Percentiles rank a stretch among this genome's conserved stretches.
Evolutionary conservation across 2,329 filamentous ascomycete genomes (phyloP).

Genomic region (Sporothrix curviconia): DNA sequence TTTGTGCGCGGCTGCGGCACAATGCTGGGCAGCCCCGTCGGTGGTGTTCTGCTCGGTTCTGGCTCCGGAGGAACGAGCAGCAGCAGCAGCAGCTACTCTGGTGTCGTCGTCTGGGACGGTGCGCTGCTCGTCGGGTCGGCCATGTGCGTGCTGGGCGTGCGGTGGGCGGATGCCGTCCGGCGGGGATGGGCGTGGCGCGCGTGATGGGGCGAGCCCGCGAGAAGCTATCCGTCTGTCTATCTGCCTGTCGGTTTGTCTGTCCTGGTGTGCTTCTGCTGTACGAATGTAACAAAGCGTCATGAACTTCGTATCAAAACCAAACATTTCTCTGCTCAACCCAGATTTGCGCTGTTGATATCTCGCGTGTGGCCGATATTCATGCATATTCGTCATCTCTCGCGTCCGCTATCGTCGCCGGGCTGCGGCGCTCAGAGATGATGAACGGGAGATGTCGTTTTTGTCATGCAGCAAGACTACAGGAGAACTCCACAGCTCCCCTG

Average conservation of each 20-base stretch:
- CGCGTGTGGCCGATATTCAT: too few species aligned
- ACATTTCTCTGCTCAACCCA: too few species aligned
- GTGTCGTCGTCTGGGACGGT: slow-evolving; percentile 36
- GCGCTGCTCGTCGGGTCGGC: slow-evolving; percentile 34
- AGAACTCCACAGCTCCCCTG: background rate
- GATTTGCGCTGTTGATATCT: too few species aligned
- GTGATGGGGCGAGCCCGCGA: background rate
- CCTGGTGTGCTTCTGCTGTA: too few species aligned
- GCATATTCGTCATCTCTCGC: too few species aligned
- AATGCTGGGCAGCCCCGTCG: slow-evolving; percentile 39
- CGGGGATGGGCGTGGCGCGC: slow-evolving; percentile 19
- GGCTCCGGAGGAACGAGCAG: too few species aligned
- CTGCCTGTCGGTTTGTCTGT: too few species aligned
- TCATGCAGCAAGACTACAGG: background rate
- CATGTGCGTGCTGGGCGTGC: slow-evolving; percentile 35
- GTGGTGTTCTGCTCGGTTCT: slow-evolving; percentile 29
- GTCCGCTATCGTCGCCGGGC: too few species aligned
- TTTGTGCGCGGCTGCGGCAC: slow-evolving; percentile 38
- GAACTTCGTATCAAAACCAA: too few species aligned
- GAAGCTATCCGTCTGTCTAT: too few species aligned
- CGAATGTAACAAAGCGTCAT: too few species aligned
- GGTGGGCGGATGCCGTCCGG: slow-evolving; percentile 28
- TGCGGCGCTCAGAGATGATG: too few species aligned
- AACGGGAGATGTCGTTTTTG: background rate
- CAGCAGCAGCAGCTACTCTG: slow-evolving; percentile 28